Conservation (phyloP, 2,329 filamentous ascomycete species). For the Arthrocladium fulminans region DNA sequence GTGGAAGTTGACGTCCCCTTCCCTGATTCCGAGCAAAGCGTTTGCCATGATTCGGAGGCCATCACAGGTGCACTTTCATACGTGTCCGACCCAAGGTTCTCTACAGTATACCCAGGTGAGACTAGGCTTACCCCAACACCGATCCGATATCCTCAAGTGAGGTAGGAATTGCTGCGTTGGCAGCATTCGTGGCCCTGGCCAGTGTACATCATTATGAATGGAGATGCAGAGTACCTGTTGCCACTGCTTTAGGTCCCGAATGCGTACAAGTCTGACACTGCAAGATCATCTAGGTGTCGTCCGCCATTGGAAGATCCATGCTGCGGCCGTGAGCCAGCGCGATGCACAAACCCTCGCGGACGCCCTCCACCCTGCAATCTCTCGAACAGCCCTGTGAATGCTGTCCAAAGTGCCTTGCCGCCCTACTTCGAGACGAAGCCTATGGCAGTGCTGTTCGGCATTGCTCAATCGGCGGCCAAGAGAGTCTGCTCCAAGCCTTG, state of each 20-base stretch:
- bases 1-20: too few species aligned
- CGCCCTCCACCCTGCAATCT: not conserved
- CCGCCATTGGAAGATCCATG: not conserved
- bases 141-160: too few species aligned
- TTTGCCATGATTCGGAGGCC: too few species aligned
- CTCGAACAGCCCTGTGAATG: not conserved
- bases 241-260: not conserved
- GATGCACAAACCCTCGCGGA: not conserved
- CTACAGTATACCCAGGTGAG: too few species aligned
- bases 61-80: too few species aligned
- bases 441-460: not conserved
- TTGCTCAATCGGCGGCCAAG: not conserved
- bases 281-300: not conserved
- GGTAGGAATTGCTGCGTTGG: too few species aligned
- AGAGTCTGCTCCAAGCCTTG: not conserved
- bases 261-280: not conserved
- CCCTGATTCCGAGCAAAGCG: too few species aligned
- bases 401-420: not conserved
- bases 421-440: not conserved
- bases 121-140: too few species aligned
- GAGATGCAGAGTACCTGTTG: not conserved
- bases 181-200: too few species aligned
- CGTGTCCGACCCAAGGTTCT: too few species aligned
- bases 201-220: not conserved
- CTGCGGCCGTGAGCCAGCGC: not conserved